Conservation (phyloP, 2,329 filamentous ascomycete species). For the Aspergillus sclerotialis region DNA sequence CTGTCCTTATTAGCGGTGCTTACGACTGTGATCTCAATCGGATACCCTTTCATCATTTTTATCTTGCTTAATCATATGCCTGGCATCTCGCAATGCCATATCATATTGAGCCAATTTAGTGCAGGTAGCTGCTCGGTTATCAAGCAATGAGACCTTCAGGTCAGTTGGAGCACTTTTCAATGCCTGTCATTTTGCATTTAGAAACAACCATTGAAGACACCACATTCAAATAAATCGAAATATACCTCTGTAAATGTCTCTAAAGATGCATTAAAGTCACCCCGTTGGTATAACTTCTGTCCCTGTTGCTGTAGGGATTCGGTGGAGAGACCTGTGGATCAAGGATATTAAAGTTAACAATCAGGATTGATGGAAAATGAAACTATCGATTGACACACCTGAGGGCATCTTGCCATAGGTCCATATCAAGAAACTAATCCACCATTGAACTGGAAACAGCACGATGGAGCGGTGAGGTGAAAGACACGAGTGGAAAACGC, state of each 20-base stretch:
- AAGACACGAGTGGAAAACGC: no score
- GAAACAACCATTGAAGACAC: no score
- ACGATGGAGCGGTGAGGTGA: no score
- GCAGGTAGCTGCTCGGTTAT: slow-evolving; percentile 50
- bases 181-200: slow-evolving; percentile 28
- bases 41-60: slow-evolving; percentile 46
- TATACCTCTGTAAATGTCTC: slow-evolving; percentile 34
- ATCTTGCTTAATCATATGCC: slow-evolving; percentile 47
- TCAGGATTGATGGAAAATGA: no score
- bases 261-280: slow-evolving; percentile 39
- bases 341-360: no score
- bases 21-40: not conserved
- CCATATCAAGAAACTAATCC: no score
- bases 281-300: slow-evolving; percentile 36
- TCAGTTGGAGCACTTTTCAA: slow-evolving; percentile 26
- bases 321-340: no score
- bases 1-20: slow-evolving; percentile 14
- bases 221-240: not conserved
- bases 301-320: no score
- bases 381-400: no score
- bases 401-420: no score
- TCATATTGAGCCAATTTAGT: slow-evolving; percentile 46
- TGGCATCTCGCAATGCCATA: slow-evolving; percentile 50
- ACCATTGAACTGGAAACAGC: no score
- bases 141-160: slow-evolving; percentile 37